Evolutionary conservation across 176 grass and related monocot genomes (phyloP).

Genomic region (Rhynchospora breviuscula): DNA sequence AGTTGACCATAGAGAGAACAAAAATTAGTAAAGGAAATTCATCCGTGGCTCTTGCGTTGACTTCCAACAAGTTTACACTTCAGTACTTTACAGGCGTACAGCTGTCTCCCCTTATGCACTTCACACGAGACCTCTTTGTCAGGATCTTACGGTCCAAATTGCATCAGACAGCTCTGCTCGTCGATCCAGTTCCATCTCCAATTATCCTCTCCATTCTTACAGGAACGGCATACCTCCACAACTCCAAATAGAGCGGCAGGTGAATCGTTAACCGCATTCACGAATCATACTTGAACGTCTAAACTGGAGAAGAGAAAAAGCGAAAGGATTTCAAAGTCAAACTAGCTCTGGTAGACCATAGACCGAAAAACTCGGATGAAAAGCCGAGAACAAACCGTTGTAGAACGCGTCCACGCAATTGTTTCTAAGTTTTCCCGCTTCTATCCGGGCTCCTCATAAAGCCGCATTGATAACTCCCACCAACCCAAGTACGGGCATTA

Average conservation of each 20-base stretch:
- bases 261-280: neutral
- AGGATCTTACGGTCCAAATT: neutral
- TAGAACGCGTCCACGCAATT: neutral
- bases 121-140: neutral
- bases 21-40: too few species aligned
- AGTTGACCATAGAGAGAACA: too few species aligned
- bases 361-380: neutral
- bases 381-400: neutral
- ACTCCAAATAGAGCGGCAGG: neutral
- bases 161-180: neutral
- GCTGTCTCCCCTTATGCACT: neutral
- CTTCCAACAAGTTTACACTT: too few species aligned
- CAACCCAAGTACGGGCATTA: neutral
- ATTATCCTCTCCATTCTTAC: neutral
- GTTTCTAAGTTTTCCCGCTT: neutral
- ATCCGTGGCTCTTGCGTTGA: too few species aligned
- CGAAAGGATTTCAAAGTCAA: neutral
- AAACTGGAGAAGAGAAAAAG: neutral
- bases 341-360: neutral
- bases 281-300: neutral
- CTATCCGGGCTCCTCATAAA: neutral
- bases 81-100: neutral
- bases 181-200: neutral
- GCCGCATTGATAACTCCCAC: conserved; percentile 4
- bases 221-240: neutral